Evolutionary conservation across 768 basidiomycete species (phyloP), one percentile per base, ranked within the genome.

Genomic region (Rhizopogon vinicolor): DNA sequence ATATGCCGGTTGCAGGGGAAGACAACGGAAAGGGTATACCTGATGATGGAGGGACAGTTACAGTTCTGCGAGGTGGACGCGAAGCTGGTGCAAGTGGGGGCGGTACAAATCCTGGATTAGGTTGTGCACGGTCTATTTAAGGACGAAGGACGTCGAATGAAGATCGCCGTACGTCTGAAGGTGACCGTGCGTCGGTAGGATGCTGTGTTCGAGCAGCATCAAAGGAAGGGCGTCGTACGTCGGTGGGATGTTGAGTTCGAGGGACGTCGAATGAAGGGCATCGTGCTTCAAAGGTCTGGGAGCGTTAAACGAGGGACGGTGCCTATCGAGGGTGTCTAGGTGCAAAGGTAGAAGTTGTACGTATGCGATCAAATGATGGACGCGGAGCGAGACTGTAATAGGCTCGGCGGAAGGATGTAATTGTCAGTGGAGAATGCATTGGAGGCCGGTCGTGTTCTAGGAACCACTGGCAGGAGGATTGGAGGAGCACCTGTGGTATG

Each of bases 21-120:
- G 60, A 51, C 18, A 28, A 37, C 9, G 60, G 61, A 37, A 67
- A 65, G 1, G 65, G 60, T 12, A 60, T 44, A 5, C 56, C 57
- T 12, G 37, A 37, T 7, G 53, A 29, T 2, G 61, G 63, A 39
- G 62, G 65, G 29, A 49, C 42, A 8, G 48, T 50, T 10, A 44
- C 60, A 50, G 39, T 49, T 28, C 28, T 51, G 37, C 53, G 56
- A 22, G 55, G 55, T 12, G 52, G 54, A 52, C 54, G 60, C 7
- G 59, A 3, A 3, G n/a, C n/a, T n/a, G n/a, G n/a, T n/a, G n/a
- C 28, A 7, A 41, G 29, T 14, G 25, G 9, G 2, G 35, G 28
- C 18, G 35, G 41, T 28, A 8, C 9, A 5, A 19, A n/a, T 13
- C 33, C 25, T n/a, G 46, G 51, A 35, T 44, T 16, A 39, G 37